These are phyloP conservation scores for Asterophora lycoperdoides DNA, from an alignment of 768 basidiomycete genomes.

Conservation along the genomic window DNA sequence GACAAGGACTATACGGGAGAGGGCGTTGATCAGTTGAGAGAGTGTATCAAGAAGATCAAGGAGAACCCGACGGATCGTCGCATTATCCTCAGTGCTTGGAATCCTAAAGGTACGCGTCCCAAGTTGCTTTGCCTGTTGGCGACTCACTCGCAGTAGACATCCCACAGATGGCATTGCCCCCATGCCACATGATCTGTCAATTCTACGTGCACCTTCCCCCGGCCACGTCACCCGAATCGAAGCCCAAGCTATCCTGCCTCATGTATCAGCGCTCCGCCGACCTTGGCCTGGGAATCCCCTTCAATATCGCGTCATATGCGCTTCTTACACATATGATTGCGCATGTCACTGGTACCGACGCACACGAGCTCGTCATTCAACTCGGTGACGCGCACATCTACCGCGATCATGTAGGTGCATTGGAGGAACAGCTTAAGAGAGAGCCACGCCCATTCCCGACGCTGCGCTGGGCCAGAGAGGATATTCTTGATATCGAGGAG, in stretches of 20 bases:
- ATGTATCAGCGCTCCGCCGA: slow-evolving; percentile 99
- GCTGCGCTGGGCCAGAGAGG: slow-evolving; percentile 63
- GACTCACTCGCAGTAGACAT: slow-evolving; percentile 55
- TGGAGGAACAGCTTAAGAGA: slow-evolving; percentile 75
- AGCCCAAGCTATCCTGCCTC: slow-evolving; percentile 82
- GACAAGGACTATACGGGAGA: slow-evolving; percentile 74
- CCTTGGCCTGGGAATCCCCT: slow-evolving; percentile 94
- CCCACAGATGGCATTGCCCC: slow-evolving; percentile 91
- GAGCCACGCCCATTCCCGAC: slow-evolving; percentile 82
- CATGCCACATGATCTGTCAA: slow-evolving; percentile 98
- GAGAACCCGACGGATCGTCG: slow-evolving; percentile 89
- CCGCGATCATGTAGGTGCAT: slow-evolving; percentile 84
- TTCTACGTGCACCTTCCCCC: slow-evolving; percentile 94
- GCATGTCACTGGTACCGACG: slow-evolving; percentile 79
- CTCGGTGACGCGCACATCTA: slow-evolving; percentile 99
- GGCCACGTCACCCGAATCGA: slow-evolving; percentile 38
- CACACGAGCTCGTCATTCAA: slow-evolving; percentile 90
- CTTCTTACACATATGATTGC: slow-evolving; percentile 97
- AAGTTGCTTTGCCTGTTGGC: slow-evolving; percentile 1
- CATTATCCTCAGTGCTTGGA: slow-evolving; percentile 97
- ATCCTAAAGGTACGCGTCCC: slow-evolving; percentile 77
- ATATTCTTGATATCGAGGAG: slow-evolving; percentile 71
- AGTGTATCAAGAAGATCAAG: slow-evolving; percentile 90
- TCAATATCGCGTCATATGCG: slow-evolving; percentile 99
- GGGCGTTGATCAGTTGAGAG: slow-evolving; percentile 88